Conservation (phyloP, 202 grass and related monocot species). For the Carex arenaria region DNA sequence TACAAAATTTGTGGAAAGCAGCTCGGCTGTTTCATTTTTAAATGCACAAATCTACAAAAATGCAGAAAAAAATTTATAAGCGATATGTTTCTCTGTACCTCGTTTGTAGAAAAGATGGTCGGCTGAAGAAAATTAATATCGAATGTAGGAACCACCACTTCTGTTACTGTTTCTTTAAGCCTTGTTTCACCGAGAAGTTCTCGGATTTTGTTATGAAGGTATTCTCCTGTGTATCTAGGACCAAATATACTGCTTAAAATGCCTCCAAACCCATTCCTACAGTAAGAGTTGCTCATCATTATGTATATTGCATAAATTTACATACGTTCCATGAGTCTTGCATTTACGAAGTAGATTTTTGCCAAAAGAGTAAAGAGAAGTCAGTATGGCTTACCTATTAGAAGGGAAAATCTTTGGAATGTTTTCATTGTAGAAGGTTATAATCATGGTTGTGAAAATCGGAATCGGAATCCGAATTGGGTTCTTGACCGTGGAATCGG, state of each 20-base stretch:
- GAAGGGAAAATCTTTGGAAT: slow-evolving; percentile 47
- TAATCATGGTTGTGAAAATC: too few relatives aligned
- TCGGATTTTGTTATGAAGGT: slow-evolving; percentile 32
- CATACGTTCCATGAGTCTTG: background rate
- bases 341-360: background rate
- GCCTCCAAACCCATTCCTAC: background rate
- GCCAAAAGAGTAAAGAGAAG: background rate
- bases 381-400: background rate
- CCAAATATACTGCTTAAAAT: background rate
- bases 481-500: too few relatives aligned
- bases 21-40: background rate
- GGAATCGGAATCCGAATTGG: too few relatives aligned
- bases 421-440: slow-evolving; percentile 36
- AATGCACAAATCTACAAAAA: background rate
- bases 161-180: slow-evolving; percentile 27
- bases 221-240: slow-evolving; percentile 45
- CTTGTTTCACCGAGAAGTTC: slow-evolving; percentile 26
- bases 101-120: slow-evolving; percentile 39
- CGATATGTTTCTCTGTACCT: slow-evolving; percentile 15
- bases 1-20: background rate
- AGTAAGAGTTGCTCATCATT: background rate
- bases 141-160: slow-evolving; percentile 55
- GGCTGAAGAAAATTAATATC: slow-evolving; percentile 62
- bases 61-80: background rate
- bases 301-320: background rate